Conservation (phyloP, 2,329 filamentous ascomycete genomes). For the Cadophora sp. region DNA sequence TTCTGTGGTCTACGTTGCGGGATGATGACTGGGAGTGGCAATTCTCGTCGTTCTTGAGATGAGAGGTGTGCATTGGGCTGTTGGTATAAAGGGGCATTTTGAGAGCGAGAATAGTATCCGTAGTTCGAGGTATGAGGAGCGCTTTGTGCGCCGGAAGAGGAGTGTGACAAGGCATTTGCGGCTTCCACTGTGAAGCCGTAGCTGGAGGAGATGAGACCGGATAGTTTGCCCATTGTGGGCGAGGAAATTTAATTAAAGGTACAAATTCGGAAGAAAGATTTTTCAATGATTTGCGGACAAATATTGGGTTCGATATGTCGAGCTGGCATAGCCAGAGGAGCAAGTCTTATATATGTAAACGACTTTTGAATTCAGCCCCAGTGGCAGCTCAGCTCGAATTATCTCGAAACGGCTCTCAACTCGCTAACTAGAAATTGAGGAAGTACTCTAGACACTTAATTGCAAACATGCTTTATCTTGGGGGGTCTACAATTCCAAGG, state of each 20-base stretch:
- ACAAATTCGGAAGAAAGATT: too few relatives aligned
- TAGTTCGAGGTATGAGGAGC: conserved; percentile 1
- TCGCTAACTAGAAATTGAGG: too few relatives aligned
- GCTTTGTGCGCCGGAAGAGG: neutral
- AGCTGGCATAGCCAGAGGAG: too few relatives aligned
- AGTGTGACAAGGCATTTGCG: neutral
- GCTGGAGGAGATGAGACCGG: neutral
- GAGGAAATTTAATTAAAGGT: neutral
- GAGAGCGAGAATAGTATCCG: conserved; percentile 9
- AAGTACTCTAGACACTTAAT: too few relatives aligned
- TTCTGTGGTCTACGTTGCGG: conserved; percentile 5
- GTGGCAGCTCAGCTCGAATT: too few relatives aligned
- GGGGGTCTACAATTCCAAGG: too few relatives aligned
- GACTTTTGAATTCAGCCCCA: too few relatives aligned
- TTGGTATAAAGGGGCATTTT: neutral
- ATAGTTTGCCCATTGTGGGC: neutral
- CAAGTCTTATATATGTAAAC: too few relatives aligned
- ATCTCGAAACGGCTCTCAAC: too few relatives aligned
- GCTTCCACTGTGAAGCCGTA: conserved; percentile 12
- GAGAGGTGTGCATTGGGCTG: neutral
- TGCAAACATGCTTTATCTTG: too few relatives aligned
- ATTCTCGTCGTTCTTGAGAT: neutral
- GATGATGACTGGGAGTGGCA: conserved; percentile 6
- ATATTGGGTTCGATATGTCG: too few relatives aligned
- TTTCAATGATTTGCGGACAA: too few relatives aligned